These are phyloP conservation scores for Calocybe gangraenosa DNA, from an alignment of 768 basidiomycete genomes.

Conservation along the genomic window DNA sequence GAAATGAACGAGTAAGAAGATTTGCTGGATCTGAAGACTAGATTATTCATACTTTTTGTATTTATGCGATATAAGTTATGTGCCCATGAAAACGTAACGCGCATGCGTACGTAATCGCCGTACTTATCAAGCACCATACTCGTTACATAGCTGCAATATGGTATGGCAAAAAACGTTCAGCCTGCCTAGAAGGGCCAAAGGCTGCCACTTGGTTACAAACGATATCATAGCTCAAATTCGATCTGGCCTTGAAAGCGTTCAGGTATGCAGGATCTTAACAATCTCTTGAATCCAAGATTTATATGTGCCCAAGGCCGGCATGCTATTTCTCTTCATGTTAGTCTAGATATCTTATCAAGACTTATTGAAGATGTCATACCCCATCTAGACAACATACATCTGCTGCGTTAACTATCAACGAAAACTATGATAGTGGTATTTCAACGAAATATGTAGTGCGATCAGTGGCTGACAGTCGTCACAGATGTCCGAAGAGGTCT, in stretches of 20 bases:
- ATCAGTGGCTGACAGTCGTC: not conserved
- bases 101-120: no score
- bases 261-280: conserved; percentile 38
- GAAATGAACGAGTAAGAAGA: conserved; percentile 55
- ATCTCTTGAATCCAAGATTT: not conserved
- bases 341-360: conserved; percentile 13
- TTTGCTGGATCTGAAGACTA: conserved; percentile 26
- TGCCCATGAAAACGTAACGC: no score
- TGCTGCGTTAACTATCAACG: conserved; percentile 79
- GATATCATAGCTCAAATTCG: conserved; percentile 66
- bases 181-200: conserved; percentile 48
- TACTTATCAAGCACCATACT: no score
- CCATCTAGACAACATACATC: conserved; percentile 61
- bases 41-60: no score
- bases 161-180: conserved; percentile 88
- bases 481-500: conserved; percentile 32
- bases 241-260: conserved; percentile 61
- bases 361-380: not conserved
- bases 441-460: not conserved
- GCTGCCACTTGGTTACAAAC: conserved; percentile 82
- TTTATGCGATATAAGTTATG: no score
- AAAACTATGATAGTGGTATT: conserved; percentile 83
- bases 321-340: conserved; percentile 87
- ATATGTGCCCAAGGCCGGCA: conserved; percentile 55
- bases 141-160: conserved; percentile 46